These are phyloP conservation scores for Calvatia gigantea DNA, from an alignment of 768 basidiomycete genomes.

Conservation along the genomic window DNA sequence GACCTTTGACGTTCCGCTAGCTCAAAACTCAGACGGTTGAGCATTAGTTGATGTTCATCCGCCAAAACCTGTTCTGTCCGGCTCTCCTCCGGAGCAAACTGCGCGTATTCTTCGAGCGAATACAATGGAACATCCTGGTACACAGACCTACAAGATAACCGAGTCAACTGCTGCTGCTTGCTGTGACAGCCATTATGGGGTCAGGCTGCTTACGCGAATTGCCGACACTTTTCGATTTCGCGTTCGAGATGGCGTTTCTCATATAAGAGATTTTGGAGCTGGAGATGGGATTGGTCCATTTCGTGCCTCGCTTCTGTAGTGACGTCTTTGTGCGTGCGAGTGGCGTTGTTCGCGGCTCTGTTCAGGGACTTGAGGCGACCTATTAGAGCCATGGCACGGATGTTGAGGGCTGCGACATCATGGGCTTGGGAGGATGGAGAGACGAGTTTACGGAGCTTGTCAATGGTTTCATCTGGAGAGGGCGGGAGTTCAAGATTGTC, in stretches of 20 bases:
- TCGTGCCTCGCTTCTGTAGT: constrained; percentile 77
- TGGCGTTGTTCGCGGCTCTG: constrained; percentile 66
- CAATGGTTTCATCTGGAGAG: constrained; percentile 50
- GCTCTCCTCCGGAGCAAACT: constrained; percentile 66
- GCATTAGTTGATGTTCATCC: constrained; percentile 81
- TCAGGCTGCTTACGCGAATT: constrained; percentile 69
- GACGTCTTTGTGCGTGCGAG: constrained; percentile 64
- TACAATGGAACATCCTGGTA: constrained; percentile 86
- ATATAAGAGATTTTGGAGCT: constrained; percentile 82
- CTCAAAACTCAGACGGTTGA: constrained; percentile 84
- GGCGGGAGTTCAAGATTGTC: constrained; percentile 18
- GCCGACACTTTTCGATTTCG: constrained; percentile 90
- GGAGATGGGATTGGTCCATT: constrained; percentile 88
- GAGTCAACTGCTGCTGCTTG: background rate
- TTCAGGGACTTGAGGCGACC: constrained; percentile 78
- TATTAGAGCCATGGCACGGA: constrained; percentile 73
- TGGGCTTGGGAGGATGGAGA: constrained; percentile 35
- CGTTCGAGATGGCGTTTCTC: constrained; percentile 88
- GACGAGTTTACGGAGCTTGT: constrained; percentile 63
- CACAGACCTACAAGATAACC: constrained; percentile 54
- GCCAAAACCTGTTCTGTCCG: constrained; percentile 56
- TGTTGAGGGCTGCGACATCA: constrained; percentile 51
- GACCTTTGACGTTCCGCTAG: constrained; percentile 86
- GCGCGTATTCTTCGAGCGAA: constrained; percentile 61
- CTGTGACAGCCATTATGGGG: background rate